phyloP scores from a whole-genome alignment of 2,329 filamentous ascomycete species.

The Paracoccidioides brasiliensis region DNA sequence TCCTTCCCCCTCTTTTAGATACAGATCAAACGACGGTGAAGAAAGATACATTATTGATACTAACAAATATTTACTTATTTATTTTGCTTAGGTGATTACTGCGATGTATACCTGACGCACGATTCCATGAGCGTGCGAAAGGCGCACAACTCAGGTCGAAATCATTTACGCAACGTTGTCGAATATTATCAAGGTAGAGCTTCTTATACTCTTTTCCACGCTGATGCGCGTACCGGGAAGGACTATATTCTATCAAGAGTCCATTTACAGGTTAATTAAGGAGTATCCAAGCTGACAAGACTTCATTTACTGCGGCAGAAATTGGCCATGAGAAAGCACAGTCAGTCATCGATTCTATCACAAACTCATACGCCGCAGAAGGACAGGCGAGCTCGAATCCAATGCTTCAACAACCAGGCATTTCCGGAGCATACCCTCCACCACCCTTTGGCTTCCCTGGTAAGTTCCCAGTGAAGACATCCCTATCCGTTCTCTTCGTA shows the following conservation, averaged over 20 bases:
- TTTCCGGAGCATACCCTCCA: conserved; percentile 32
- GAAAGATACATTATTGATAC: neutral
- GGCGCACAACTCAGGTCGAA: conserved; percentile 91
- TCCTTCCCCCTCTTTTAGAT: conserved; percentile 2
- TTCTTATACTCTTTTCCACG: conserved; percentile 18
- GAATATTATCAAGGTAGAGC: conserved; percentile 88
- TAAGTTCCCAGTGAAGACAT: conserved; percentile 16
- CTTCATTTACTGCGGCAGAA: conserved; percentile 40
- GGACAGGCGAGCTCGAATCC: conserved; percentile 78
- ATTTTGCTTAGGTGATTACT: conserved; percentile 61
- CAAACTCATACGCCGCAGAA: conserved; percentile 85
- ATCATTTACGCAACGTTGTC: conserved; percentile 93
- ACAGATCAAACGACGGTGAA: neutral
- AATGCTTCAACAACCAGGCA: conserved; percentile 56
- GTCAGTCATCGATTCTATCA: conserved; percentile 96
- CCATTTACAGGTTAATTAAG: neutral
- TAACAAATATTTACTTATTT: neutral
- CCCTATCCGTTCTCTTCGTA: neutral
- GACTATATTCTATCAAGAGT: neutral
- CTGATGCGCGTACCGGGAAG: neutral
- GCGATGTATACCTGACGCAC: conserved; percentile 99
- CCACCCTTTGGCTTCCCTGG: conserved; percentile 53
- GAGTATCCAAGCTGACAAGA: neutral
- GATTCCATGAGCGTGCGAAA: conserved; percentile 99
- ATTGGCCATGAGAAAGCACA: conserved; percentile 98